Evolutionary conservation across 2,329 filamentous ascomycete genomes (phyloP).

Genomic region (Emericellopsis cladophorae): DNA sequence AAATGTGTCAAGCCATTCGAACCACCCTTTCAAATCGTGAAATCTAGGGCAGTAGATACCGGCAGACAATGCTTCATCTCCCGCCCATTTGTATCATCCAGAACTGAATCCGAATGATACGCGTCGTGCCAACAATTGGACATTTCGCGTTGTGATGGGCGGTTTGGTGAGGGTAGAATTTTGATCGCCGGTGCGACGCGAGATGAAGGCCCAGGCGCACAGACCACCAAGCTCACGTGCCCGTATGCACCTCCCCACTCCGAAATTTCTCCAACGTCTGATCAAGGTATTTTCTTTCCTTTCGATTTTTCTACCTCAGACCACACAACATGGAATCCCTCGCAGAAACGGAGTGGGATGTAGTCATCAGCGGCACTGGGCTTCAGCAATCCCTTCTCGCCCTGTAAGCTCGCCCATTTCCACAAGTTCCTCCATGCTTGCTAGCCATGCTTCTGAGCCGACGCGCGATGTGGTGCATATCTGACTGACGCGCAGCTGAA

Average conservation of each 20-base stretch:
- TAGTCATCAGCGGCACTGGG: slow-evolving; percentile 67
- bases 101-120: not conserved
- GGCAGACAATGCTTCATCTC: slow-evolving; percentile 49
- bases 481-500: slow-evolving; percentile 21
- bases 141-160: slow-evolving; percentile 14
- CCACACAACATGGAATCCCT: slow-evolving; percentile 55
- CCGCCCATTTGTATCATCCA: slow-evolving; percentile 31
- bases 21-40: slow-evolving; percentile 64
- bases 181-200: no score
- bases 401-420: slow-evolving; percentile 42
- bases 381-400: slow-evolving; percentile 69
- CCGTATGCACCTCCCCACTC: slow-evolving; percentile 6
- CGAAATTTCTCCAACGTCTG: slow-evolving; percentile 4
- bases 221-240: slow-evolving; percentile 4
- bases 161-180: slow-evolving; percentile 22
- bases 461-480: slow-evolving; percentile 3
- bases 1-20: slow-evolving; percentile 69
- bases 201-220: slow-evolving; percentile 4
- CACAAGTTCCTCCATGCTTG: slow-evolving; percentile 6
- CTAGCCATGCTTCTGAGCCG: no score
- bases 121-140: not conserved
- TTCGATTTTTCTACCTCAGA: slow-evolving; percentile 7
- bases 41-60: slow-evolving; percentile 82
- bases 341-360: slow-evolving; percentile 64
- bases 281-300: no score